Base-by-base conservation (phyloP, 345 rosid species). In the Conringia planisiliqua region DNA sequence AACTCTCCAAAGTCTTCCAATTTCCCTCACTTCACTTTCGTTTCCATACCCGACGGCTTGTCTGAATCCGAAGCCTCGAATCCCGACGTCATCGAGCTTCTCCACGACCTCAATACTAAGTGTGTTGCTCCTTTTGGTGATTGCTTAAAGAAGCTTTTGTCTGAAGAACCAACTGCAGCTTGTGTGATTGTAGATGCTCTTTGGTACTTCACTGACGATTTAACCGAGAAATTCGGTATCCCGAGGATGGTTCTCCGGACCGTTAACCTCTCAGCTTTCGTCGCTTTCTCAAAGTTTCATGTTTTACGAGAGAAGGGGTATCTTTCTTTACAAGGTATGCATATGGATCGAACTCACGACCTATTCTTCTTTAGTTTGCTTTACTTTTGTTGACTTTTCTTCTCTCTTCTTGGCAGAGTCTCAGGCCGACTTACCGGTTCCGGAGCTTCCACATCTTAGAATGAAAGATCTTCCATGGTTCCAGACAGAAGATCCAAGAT, bases 1-100 rank as follows among this genome's bases (percentile, higher is more conserved):
- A 90, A 88, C 82, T 70, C 83, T 50, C 91, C 87, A 5, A 61
- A 82, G 64, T 26, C 86, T 35, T 78, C 81, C 8, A 72, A 75
- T 36, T 78, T 80, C 76, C 88, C 91, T 58, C 70, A 82, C 47
- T 85, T 90, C 83, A 70, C 74, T 59, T 88, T 90, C 83, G 44
- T 48, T 22, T 80, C 86, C 2, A 85, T 90, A 40, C 72, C 78
- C 0, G 87, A 88, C 43, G 82, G 79, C 61, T 78, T 86, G 29
- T 63, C 84, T 0, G 71, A 75, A 18, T 38, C 30, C 4, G 66
- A 76, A 60, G 29, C 54, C 12, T 13, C 66, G 1, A 35, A 70
- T 43, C 63, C 58, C 2, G 73, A 26, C 14, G 30, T 78, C 35
- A 7, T 82, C 3, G 44, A 79, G 39, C 59, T 81, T 42, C 56